phyloP scores from a whole-genome alignment of 2,329 filamentous ascomycete species.

The Volutella citrinella region DNA sequence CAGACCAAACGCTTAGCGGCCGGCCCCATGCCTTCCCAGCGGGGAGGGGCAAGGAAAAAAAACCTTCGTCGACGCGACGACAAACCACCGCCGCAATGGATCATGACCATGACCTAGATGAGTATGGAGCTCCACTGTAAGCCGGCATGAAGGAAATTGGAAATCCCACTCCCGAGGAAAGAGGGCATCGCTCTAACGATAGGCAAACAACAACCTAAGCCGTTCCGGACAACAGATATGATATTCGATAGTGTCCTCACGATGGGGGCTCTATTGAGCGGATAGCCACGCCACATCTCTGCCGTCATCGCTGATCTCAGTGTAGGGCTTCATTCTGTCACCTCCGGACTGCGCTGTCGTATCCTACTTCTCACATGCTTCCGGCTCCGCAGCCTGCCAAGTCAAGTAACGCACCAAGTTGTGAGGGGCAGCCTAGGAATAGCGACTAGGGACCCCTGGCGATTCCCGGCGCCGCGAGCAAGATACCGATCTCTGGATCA shows the following conservation, averaged over 20 bases:
- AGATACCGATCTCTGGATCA: constrained; percentile 25
- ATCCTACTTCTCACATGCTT: constrained; percentile 21
- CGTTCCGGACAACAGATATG: not conserved
- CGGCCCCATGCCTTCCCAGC: constrained; percentile 14
- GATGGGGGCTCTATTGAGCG: no score
- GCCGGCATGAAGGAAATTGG: constrained; percentile 14
- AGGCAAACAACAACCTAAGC: no score
- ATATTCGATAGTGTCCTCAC: constrained; percentile 7
- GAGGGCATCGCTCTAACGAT: constrained; percentile 6
- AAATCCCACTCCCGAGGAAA: constrained; percentile 2
- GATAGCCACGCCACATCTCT: not conserved
- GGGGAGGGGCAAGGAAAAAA: constrained; percentile 12
- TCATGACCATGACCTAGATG: no score
- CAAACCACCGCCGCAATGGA: no score
- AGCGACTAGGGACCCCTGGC: constrained; percentile 22
- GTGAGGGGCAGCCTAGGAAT: constrained; percentile 28
- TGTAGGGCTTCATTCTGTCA: constrained; percentile 16
- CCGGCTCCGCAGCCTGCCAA: constrained; percentile 15
- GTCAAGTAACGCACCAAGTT: no score
- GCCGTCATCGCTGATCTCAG: constrained; percentile 4
- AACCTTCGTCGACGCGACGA: constrained; percentile 12
- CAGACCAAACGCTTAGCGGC: constrained; percentile 22
- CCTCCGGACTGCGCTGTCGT: no score
- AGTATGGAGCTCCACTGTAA: constrained; percentile 14
- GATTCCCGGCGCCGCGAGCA: constrained; percentile 20